Base-by-base conservation (phyloP, 2,329 filamentous ascomycete genomes). In the Aureobasidium musti region DNA sequence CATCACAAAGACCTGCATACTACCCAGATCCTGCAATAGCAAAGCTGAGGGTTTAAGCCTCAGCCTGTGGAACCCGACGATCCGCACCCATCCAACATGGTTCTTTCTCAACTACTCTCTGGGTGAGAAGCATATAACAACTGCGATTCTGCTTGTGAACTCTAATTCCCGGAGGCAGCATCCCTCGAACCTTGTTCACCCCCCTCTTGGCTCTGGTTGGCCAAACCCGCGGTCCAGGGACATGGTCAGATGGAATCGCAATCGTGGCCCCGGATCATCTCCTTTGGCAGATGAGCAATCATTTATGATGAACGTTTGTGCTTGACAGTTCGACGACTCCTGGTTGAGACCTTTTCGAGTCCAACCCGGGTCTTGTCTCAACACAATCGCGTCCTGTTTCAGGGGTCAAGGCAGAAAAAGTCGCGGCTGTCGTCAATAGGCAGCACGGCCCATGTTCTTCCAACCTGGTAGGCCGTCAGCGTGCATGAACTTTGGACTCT, bases 241-340 rank as follows among this genome's bases (percentile, higher is more conserved):
- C 59, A 63, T 50, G 59, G 59, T 26, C 30, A 63, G 43, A 50
- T 23, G 59, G 14, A 49, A 49, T 61, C 59, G 35, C n/a, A n/a
- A n/a, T n/a, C n/a, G n/a, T n/a, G n/a, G n/a, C 59, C 43, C 59
- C 59, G 45, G 59, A 60, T 63, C 45, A 60, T 63, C 45, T 52
- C 59, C 59, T 63, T 52, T 63, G 23, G 33, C 56, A 60, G 43
- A 61, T 45, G 45, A 52, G 45, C 23, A 21, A 11, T 50, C 4
- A 30, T 23, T 50, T 30, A n/a, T 30, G 11, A 52, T 52, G 21
- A 23, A 26, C 59, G 59, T 50, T 63, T 37, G 13, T 49, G 14
- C 26, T 49, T 30, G 17, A 37, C 45, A n/a, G 14, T 52, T 50
- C 14, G 45, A 50, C 59, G 33, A 50, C 59, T 50, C 59, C 59